Evolutionary conservation across 805 yeast species (phyloP), one percentile per base, ranked within the genome.

Genomic region (Barnettozyma wickerhamii): DNA sequence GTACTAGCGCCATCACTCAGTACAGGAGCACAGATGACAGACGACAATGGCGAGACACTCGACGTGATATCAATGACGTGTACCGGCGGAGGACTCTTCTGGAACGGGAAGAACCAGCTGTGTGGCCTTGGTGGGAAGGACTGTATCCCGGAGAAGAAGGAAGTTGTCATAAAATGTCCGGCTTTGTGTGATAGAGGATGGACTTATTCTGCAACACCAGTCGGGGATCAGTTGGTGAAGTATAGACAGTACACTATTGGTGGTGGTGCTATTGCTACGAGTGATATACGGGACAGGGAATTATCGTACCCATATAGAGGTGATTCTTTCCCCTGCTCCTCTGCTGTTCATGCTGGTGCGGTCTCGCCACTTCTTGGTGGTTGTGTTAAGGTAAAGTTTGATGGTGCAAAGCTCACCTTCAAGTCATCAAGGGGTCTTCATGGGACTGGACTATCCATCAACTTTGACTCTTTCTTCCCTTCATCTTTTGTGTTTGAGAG

Each of bases 321-420:
- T 0, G 98, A 90, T 62, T 86, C 96, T 1, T 89, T 70, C 52
- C 81, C 91, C 0, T 90, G 98, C 59, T 91, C 89, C 0, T 84
- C 96, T 3, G 97, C 93, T 0, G 76, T 85, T 4, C 96, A 90
- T 60, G 79, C 90, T 2, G 96, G 96, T 2, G 60, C 81, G 0
- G 64, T 89, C 1, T 81, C 93, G 0, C 81, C 91, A 12, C 54
- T 70, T 20, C 66, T 65, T 43, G 98, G 98, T 2, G 96, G 95
- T 0, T 83, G 91, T 57, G 89, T 85, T 1, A 67, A 72, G 37
- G 49, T 84, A 14, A 63, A 77, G 2, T 81, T 77, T 58, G 55
- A 62, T 7, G 88, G 91, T 6, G 63, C 74, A 3, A 73, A 72
- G 35, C 56, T 59, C 2, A 42, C 50, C 1, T 89, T 84, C 51